These are phyloP conservation scores for Oryza glumipatula DNA, from an alignment of 176 grass and related monocot species.

Conservation along the genomic window DNA sequence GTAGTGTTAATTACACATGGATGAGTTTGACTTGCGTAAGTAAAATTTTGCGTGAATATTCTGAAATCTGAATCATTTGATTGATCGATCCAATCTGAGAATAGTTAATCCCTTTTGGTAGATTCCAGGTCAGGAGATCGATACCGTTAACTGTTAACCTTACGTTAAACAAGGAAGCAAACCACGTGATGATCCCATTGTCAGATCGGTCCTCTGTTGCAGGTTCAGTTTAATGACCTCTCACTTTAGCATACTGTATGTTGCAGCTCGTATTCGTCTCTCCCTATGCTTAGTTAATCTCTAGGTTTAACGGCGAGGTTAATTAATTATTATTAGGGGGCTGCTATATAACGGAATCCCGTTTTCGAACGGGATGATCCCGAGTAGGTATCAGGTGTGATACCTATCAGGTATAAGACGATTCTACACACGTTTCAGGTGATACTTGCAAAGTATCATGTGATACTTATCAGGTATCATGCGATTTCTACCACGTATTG, in stretches of 20 bases:
- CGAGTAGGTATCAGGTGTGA: no score
- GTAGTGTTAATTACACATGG: not conserved
- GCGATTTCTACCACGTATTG: no score
- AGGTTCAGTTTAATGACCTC: not conserved
- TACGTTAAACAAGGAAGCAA: not conserved
- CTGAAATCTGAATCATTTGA: not conserved
- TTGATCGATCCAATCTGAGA: not conserved
- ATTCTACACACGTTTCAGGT: no score
- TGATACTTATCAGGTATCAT: no score
- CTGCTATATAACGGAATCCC: no score
- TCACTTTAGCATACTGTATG: not conserved
- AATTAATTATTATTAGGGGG: not conserved
- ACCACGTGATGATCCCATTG: not conserved
- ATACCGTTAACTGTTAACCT: not conserved
- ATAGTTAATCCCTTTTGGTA: not conserved
- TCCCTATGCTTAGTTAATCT: not conserved
- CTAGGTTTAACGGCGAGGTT: not conserved
- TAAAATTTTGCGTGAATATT: not conserved
- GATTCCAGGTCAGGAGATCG: not conserved
- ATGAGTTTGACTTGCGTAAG: not conserved
- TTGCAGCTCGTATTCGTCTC: no score
- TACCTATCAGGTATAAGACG: no score
- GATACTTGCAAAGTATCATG: no score
- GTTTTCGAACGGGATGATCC: no score
- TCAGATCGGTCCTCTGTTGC: not conserved